phyloP scores from a whole-genome alignment of 306 rosid species.

The Fragaria ananassa region DNA sequence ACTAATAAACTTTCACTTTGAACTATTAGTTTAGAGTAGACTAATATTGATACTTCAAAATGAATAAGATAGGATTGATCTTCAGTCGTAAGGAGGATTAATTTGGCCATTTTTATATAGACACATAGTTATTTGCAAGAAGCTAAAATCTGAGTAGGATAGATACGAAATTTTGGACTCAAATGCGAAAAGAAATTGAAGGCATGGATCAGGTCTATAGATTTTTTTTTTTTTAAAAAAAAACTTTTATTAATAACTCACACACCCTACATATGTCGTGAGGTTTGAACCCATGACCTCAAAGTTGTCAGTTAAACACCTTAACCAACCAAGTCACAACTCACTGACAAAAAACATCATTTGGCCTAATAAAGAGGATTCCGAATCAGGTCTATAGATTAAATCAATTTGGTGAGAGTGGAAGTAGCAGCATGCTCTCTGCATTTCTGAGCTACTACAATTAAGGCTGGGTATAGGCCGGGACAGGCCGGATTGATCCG shows the following conservation, averaged over 20 bases:
- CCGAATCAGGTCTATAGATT: constrained; percentile 14
- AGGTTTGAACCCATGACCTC: too few species aligned
- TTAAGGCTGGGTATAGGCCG: not conserved
- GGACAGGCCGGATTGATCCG: too few species aligned
- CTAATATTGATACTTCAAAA: not conserved
- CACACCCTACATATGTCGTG: too few species aligned
- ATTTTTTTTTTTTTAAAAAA: too few species aligned
- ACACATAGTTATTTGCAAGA: too few species aligned
- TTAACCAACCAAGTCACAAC: too few species aligned
- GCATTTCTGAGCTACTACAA: not conserved
- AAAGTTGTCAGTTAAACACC: too few species aligned
- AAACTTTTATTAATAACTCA: too few species aligned
- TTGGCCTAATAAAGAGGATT: too few species aligned
- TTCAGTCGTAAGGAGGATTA: not conserved
- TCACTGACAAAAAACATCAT: too few species aligned
- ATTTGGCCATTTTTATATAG: not conserved
- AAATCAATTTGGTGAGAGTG: not conserved
- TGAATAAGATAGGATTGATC: not conserved
- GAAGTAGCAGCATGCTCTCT: not conserved
- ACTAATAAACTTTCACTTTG: not conserved
- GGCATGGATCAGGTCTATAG: constrained; percentile 24
- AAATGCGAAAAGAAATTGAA: not conserved
- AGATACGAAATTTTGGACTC: not conserved
- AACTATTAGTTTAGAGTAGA: not conserved
- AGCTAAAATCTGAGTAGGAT: not conserved